Evolutionary conservation across 169 alveolate species (phyloP), one percentile per base, ranked within the genome.

Genomic region (Eimeria maxima): DNA sequence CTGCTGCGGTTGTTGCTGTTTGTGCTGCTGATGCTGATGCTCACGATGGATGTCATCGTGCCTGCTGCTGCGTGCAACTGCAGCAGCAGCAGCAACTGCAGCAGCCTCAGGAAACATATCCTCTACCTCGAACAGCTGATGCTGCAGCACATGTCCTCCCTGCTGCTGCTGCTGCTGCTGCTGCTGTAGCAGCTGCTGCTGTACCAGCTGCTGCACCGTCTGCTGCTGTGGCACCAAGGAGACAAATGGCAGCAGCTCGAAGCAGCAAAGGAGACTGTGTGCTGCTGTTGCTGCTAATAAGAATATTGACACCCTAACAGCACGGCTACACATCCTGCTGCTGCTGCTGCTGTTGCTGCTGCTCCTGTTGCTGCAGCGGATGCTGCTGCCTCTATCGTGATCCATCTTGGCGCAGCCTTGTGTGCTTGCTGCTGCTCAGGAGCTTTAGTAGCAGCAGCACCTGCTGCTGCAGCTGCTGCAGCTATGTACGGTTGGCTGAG

Each of bases 191-290:
- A 7, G 87, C 60, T 33, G 63, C 18, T 33, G 87, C 57, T 76
- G 60, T 60, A 4, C 10, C 63, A 10, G 87, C 60, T 76, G 87
- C 87, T 76, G 87, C 60, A 7, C 63, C 6, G 14, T 18, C 45
- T 76, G 87, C 60, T 76, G 87, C 87, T 33, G 63, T 0, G 57
- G 87, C 53, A 76, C 38, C 3, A 76, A n/a, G 44, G 63, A 11
- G 63, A 76, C 87, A n/a, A 76, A 76, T 0, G 87, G 87, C 87
- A 76, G 87, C 63, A 76, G n/a, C 87, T 76, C 87, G 87, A 76
- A 76, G 87, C 63, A 76, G 87, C 87, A 76, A 22, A 76, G 87
- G 16, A 76, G 63, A 14, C 57, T 14, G 63, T 76, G 57, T 44
- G 73, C 90, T 81, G 90, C 65, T 47, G 47, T 1, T 27, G 90